Percentiles rank a stretch among this genome's conserved stretches.
These are phyloP conservation scores for Ramaria sp. DNA, from an alignment of 768 basidiomycete species.

Conservation along the genomic window DNA sequence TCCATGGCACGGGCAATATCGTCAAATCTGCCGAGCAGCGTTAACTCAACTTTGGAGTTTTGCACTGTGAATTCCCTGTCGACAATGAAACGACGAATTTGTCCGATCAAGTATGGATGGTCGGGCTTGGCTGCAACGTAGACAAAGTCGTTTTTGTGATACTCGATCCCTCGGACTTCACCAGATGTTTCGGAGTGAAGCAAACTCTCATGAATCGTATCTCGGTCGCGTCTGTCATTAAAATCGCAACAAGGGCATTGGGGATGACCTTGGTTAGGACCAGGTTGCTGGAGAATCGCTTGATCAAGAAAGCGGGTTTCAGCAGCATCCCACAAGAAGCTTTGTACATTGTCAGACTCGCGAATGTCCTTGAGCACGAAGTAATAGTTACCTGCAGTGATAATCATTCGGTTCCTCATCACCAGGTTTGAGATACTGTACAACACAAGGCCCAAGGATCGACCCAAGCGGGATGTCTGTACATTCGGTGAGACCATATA, in stretches of 20 bases:
- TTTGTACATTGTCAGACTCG: constrained; percentile 14
- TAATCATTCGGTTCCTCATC: constrained; percentile 45
- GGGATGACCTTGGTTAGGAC: constrained; percentile 20
- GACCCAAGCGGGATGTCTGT: constrained; percentile 42
- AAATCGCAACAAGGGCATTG: constrained; percentile 35
- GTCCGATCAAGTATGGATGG: constrained; percentile 40
- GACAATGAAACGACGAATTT: constrained; percentile 33
- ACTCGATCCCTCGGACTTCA: constrained; percentile 31
- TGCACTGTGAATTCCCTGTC: neutral
- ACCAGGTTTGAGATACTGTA: constrained; percentile 30
- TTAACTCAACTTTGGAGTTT: constrained; percentile 25
- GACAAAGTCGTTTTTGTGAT: constrained; percentile 52
- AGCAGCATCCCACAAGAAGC: constrained; percentile 42
- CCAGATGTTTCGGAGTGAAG: constrained; percentile 25
- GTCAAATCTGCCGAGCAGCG: constrained; percentile 36
- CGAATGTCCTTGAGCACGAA: neutral
- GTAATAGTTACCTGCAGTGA: constrained; percentile 38
- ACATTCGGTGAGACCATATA: constrained; percentile 48
- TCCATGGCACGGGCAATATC: constrained; percentile 20
- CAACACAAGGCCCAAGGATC: constrained; percentile 48
- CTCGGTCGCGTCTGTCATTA: constrained; percentile 30
- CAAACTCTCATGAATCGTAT: constrained; percentile 18
- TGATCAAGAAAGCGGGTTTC: constrained; percentile 36
- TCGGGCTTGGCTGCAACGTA: constrained; percentile 32
- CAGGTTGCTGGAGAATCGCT: constrained; percentile 24